Percentiles rank a stretch among this genome's conserved stretches.
Conservation (phyloP, 495 filamentous ascomycete genomes). For the Pseudomonodictys pantanalensis region DNA sequence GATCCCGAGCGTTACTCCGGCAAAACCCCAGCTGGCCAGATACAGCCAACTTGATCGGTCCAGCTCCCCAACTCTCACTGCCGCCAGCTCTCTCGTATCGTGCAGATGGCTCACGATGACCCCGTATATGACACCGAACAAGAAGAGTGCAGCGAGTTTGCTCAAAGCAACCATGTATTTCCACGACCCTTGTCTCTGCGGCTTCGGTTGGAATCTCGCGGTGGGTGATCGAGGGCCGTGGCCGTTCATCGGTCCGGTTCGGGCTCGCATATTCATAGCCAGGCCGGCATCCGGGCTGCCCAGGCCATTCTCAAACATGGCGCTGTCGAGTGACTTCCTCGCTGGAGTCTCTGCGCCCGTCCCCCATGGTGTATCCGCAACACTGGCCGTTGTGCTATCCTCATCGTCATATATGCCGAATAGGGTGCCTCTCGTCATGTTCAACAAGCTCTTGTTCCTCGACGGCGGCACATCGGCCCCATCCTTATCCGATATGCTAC, state of each 20-base stretch:
- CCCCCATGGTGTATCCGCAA: slow-evolving; percentile 63
- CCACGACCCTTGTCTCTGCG: slow-evolving; percentile 18
- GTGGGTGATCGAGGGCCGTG: not conserved
- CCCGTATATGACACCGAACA: slow-evolving; percentile 80
- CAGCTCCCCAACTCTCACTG: slow-evolving; percentile 59
- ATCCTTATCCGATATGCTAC: slow-evolving; percentile 1
- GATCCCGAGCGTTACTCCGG: slow-evolving; percentile 72
- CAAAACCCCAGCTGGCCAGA: slow-evolving; percentile 73
- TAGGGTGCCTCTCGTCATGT: slow-evolving; percentile 84
- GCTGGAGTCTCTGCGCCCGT: slow-evolving; percentile 65
- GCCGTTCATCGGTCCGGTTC: slow-evolving; percentile 10
- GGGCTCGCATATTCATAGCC: not conserved
- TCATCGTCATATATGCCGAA: slow-evolving; percentile 84
- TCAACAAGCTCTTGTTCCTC: slow-evolving; percentile 73
- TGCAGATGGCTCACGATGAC: slow-evolving; percentile 80
- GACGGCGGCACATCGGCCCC: slow-evolving; percentile 7
- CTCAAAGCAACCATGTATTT: slow-evolving; percentile 50
- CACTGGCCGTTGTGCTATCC: slow-evolving; percentile 50
- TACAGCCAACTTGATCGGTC: slow-evolving; percentile 64
- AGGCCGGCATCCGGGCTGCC: slow-evolving; percentile 24
- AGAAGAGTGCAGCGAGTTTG: slow-evolving; percentile 67
- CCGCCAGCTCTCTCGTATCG: slow-evolving; percentile 61
- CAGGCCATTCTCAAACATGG: slow-evolving; percentile 12
- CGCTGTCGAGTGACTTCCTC: slow-evolving; percentile 19
- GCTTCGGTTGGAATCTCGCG: not conserved